Base-by-base conservation (phyloP, 164 flowering plant species). In the Aristolochia fimbriata region DNA sequence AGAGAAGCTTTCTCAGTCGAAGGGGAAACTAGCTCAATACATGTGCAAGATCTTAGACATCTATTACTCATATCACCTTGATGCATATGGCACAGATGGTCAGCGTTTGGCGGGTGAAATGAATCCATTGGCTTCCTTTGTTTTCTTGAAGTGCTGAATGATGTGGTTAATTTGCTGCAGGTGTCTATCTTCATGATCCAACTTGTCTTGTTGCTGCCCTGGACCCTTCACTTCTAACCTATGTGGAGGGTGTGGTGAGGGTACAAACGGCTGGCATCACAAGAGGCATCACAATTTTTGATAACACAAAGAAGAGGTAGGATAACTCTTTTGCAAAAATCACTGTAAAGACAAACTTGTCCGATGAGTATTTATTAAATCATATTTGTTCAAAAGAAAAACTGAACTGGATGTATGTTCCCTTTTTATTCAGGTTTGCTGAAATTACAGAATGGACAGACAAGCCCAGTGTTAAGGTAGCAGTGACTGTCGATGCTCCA, bases 151-250 rank as follows among this genome's bases (percentile, higher is more conserved):
- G 27, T 56, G 45, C 23, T 65, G 58, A 45, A 55, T 52, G 15
- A 10, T 22, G 56, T 46, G 50, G 11, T 60, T 11, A 55, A 19
- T 66, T 63, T 43, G 16, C 17, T 77, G 74, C 72, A 92, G 98
- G 98, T 62, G 98, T 89, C 22, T 89, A 89, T 71, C 98, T 92
- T 80, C 98, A 92, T 67, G 98, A 92, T 77, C 98, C 98, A 43
- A 73, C 96, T 37, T 72, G 87, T 27, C 47, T 92, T 59, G 75
- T 89, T 71, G 98, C 91, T 55, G 98, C 96, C 50, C 73, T 89
- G 51, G 52, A 83, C 73, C 96, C 96, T 47, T 81, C 96, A 24
- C 78, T 87, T 27, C 3, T 89, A 53, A 89, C 96, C 31, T 87
- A 63, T 68, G 68, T 76, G 2, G 96, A 88, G 68, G 98, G 96